Evolutionary conservation across 1,139 yeast genomes (phyloP).

Genomic region (Zygoascus meyerae): DNA sequence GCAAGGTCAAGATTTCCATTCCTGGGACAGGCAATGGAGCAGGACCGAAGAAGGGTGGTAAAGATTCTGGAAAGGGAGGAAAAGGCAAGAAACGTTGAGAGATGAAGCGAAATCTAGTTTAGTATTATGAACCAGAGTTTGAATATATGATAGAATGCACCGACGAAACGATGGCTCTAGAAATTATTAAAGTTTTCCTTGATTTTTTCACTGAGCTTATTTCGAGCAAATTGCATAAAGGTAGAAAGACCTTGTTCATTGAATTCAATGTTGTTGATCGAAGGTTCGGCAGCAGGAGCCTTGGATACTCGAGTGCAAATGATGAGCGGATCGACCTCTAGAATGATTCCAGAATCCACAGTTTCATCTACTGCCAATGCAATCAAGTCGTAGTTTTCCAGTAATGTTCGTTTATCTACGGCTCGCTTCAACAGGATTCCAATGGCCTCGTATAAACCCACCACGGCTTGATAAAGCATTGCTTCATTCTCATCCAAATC

Average conservation of each 20-base stretch:
- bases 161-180: slow-evolving; percentile 6
- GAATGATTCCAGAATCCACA: slow-evolving; percentile 74
- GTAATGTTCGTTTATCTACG: slow-evolving; percentile 70
- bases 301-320: slow-evolving; percentile 86
- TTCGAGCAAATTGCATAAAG: slow-evolving; percentile 86
- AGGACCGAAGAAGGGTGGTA: not conserved
- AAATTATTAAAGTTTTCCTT: slow-evolving; percentile 50
- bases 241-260: slow-evolving; percentile 82
- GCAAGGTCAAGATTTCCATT: slow-evolving; percentile 34
- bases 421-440: slow-evolving; percentile 70
- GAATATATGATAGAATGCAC: not conserved
- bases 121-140: not conserved
- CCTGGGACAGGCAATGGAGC: slow-evolving; percentile 17
- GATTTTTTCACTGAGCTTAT: slow-evolving; percentile 77
- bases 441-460: slow-evolving; percentile 74
- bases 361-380: slow-evolving; percentile 86
- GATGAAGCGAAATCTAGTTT: not conserved
- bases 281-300: slow-evolving; percentile 64
- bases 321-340: slow-evolving; percentile 83
- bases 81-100: slow-evolving; percentile 1
- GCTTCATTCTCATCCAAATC: slow-evolving; percentile 83
- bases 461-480: slow-evolving; percentile 68
- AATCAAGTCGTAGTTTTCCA: slow-evolving; percentile 81
- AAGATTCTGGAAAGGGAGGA: not conserved
- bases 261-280: slow-evolving; percentile 65